Conservation (phyloP, 2,329 filamentous ascomycete genomes). For the Aspergillus floridensis region DNA sequence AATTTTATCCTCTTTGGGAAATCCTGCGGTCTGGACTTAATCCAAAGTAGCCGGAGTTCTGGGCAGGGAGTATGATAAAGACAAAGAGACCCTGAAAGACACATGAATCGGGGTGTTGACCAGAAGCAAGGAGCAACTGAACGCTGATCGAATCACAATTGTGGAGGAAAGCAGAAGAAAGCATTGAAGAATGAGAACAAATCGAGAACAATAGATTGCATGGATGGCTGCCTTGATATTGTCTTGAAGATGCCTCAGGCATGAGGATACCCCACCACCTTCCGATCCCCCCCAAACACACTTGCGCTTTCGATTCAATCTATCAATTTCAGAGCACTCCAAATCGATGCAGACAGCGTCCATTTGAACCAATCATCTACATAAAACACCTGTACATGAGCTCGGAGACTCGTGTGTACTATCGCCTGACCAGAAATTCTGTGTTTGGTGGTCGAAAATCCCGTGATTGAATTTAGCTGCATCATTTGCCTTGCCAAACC, state of each 20-base stretch:
- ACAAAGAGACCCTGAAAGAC: background rate
- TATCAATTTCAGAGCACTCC: background rate
- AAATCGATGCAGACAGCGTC: background rate
- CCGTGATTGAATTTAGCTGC: background rate
- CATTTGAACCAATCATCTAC: background rate
- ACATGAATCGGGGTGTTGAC: no score
- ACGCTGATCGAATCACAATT: no score
- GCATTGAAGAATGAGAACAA: conserved; percentile 2
- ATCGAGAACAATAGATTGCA: conserved; percentile 15
- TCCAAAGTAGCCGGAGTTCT: background rate
- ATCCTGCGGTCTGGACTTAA: background rate
- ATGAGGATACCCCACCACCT: conserved; percentile 20
- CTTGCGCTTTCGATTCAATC: conserved; percentile 8
- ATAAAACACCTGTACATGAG: no score
- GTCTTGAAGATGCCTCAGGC: conserved; percentile 28
- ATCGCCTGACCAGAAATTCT: background rate
- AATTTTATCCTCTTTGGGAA: conserved; percentile 10
- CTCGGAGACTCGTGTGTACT: no score
- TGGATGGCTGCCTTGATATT: conserved; percentile 26
- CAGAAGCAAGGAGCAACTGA: background rate
- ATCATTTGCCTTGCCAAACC: background rate
- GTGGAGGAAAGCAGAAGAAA: background rate
- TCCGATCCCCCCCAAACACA: conserved; percentile 1
- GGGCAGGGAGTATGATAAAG: background rate
- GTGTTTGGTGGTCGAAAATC: background rate